Percentiles rank a stretch among this genome's conserved stretches.
phyloP scores from a whole-genome alignment of 2,329 filamentous ascomycete species.

The Biscogniauxia mediterranea region DNA sequence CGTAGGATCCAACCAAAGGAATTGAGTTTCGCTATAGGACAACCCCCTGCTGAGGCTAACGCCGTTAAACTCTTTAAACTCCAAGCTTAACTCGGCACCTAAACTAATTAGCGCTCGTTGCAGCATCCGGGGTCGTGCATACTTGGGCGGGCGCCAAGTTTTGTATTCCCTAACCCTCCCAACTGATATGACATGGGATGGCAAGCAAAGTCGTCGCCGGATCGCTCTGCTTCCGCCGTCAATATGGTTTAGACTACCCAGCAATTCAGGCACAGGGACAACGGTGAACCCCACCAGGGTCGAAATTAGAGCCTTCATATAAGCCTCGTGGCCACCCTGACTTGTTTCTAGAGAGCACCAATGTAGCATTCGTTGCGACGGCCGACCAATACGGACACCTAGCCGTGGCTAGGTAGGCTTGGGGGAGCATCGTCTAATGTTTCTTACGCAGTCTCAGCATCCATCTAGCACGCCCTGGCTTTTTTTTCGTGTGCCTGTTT shows the following conservation, averaged over 20 bases:
- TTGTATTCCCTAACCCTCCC: constrained; percentile 7
- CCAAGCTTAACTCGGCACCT: constrained; percentile 6
- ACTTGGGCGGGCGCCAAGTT: background rate
- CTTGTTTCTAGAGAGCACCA: background rate
- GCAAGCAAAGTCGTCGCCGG: background rate
- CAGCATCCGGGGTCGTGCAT: constrained; percentile 3
- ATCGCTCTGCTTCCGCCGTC: background rate
- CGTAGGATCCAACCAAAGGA: background rate
- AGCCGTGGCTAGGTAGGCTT: background rate
- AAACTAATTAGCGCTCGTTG: constrained; percentile 5
- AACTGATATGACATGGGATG: background rate
- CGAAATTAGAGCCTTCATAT: background rate
- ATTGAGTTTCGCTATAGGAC: background rate
- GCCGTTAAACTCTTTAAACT: constrained; percentile 1
- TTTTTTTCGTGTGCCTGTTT: background rate
- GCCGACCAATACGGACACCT: background rate
- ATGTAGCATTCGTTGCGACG: background rate
- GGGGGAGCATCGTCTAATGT: background rate
- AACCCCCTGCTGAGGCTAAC: background rate
- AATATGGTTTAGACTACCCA: background rate
- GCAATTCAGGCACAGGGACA: background rate
- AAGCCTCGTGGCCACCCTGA: background rate
- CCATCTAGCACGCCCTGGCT: background rate
- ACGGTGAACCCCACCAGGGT: background rate
- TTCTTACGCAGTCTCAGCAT: background rate